Conservation (phyloP, 768 basidiomycete genomes). For the Suillus bovinus region DNA sequence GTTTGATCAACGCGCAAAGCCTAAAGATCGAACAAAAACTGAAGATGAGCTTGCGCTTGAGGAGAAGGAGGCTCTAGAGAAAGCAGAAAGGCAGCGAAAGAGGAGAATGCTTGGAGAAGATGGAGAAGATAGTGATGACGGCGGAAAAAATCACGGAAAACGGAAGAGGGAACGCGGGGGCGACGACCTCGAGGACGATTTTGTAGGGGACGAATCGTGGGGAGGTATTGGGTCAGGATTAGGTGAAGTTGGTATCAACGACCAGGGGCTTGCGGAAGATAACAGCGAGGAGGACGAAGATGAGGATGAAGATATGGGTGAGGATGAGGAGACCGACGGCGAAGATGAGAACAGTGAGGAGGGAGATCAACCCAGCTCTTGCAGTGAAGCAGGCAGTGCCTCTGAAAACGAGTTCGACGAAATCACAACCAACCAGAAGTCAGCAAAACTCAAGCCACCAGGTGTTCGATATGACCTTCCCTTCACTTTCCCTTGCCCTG, state of each 20-base stretch:
- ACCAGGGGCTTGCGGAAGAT: slow-evolving; percentile 28
- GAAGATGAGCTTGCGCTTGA: slow-evolving; percentile 92
- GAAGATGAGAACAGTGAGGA: slow-evolving; percentile 40
- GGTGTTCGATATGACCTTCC: slow-evolving; percentile 67
- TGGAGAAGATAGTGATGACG: slow-evolving; percentile 64
- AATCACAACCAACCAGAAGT: slow-evolving; percentile 35
- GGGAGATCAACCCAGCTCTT: slow-evolving; percentile 26
- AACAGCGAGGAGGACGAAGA: slow-evolving; percentile 33
- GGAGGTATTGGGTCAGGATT: slow-evolving; percentile 36
- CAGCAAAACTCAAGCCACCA: slow-evolving; percentile 31
- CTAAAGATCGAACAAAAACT: slow-evolving; percentile 94
- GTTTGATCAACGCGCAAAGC: slow-evolving; percentile 90
- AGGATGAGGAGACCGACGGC: slow-evolving; percentile 29
- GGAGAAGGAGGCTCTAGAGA: slow-evolving; percentile 83
- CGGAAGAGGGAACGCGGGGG: slow-evolving; percentile 63
- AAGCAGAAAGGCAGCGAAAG: slow-evolving; percentile 75
- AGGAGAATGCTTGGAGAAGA: slow-evolving; percentile 86
- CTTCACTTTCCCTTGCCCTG: slow-evolving; percentile 89
- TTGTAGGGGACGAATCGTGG: slow-evolving; percentile 42
- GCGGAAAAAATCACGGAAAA: slow-evolving; percentile 35
- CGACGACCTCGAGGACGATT: slow-evolving; percentile 94
- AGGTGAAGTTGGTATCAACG: slow-evolving; percentile 42
- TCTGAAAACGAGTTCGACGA: slow-evolving; percentile 43
- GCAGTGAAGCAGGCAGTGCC: slow-evolving; percentile 34
- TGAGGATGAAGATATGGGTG: slow-evolving; percentile 33